These are phyloP conservation scores for Yamadazyma conglobata DNA, from an alignment of 1,139 yeast species.

Conservation along the genomic window DNA sequence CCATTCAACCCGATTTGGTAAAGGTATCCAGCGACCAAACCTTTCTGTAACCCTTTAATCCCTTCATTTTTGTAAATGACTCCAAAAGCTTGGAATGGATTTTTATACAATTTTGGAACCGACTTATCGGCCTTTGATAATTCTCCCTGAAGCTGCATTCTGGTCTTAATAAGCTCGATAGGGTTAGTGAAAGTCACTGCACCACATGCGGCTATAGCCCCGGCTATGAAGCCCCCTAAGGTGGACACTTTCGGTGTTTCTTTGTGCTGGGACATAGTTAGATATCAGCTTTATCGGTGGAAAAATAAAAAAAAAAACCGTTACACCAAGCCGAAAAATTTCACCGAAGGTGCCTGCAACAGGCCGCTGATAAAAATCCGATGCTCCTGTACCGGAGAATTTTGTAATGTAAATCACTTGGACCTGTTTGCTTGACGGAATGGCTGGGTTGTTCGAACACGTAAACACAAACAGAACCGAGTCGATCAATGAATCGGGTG, in stretches of 20 bases:
- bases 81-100: constrained; percentile 79
- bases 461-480: no score
- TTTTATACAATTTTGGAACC: constrained; percentile 60
- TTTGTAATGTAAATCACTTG: no score
- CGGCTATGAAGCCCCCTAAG: constrained; percentile 84
- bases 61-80: constrained; percentile 84
- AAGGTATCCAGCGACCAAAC: constrained; percentile 75
- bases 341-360: constrained; percentile 1
- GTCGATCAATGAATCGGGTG: no score
- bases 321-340: not conserved
- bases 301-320: not conserved
- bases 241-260: constrained; percentile 45
- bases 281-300: not conserved
- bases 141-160: constrained; percentile 97
- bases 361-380: not conserved
- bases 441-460: no score
- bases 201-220: constrained; percentile 95
- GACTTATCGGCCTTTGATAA: constrained; percentile 49
- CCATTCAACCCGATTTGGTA: constrained; percentile 93
- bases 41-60: constrained; percentile 81
- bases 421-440: no score
- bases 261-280: constrained; percentile 7
- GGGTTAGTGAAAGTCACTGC: constrained; percentile 98
- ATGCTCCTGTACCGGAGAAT: no score
- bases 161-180: constrained; percentile 85